These are phyloP conservation scores for Crithidia thermophila DNA, from an alignment of 208 protist genomes.

Conservation along the genomic window DNA sequence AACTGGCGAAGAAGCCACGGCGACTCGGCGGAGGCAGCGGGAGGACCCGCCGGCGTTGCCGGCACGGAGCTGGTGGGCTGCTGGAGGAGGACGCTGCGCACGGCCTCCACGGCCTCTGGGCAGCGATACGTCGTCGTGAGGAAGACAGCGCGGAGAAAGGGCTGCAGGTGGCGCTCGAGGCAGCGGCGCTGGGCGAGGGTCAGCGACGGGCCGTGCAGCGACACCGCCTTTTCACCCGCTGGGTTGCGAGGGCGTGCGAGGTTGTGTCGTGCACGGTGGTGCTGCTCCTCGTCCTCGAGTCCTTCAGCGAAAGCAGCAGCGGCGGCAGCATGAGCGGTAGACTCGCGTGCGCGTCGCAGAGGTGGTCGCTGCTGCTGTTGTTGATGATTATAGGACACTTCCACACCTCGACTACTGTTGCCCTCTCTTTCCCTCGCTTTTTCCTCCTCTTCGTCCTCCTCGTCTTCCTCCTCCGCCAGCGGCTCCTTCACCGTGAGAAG, in stretches of 20 bases:
- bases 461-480: constrained; percentile 17
- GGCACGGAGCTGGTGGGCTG: constrained; percentile 6
- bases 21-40: constrained; percentile 23
- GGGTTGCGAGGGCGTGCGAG: not conserved
- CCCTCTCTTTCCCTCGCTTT: not conserved
- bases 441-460: constrained; percentile 1
- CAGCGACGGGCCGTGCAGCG: constrained; percentile 7
- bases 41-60: constrained; percentile 5
- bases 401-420: too few species aligned
- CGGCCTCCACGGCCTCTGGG: constrained; percentile 31
- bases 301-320: not conserved
- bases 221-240: not conserved
- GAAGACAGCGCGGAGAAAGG: constrained; percentile 34
- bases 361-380: constrained; percentile 13
- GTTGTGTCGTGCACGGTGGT: not conserved
- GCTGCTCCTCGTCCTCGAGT: constrained; percentile 7
- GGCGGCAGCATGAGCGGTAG: not conserved
- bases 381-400: not conserved
- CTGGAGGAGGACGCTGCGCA: constrained; percentile 6
- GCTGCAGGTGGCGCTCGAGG: constrained; percentile 29
- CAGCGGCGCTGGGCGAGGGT: constrained; percentile 17
- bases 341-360: constrained; percentile 15
- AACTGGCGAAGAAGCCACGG: constrained; percentile 56
- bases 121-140: constrained; percentile 42
- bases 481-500: constrained; percentile 20